These are phyloP conservation scores for Aspergillus terreus DNA, from an alignment of 2,329 filamentous ascomycete genomes.

Conservation along the genomic window DNA sequence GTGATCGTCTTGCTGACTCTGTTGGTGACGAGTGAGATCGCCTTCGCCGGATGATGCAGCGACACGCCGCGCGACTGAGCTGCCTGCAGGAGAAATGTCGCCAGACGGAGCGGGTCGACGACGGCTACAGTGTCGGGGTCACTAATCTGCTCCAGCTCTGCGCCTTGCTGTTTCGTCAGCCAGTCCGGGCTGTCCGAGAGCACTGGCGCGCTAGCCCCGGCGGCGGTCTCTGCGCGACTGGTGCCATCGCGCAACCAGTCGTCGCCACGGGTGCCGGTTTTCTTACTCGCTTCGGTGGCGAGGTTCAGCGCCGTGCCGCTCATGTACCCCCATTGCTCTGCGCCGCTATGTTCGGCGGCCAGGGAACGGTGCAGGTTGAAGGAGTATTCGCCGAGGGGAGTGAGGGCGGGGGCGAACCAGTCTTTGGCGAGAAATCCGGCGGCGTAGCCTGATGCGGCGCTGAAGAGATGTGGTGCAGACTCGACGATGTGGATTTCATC, in stretches of 20 bases:
- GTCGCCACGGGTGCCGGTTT: constrained; percentile 47
- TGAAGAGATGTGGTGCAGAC: constrained; percentile 59
- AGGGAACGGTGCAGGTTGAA: constrained; percentile 66
- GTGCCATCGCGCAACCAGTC: constrained; percentile 66
- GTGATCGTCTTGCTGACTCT: constrained; percentile 45
- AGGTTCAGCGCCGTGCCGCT: constrained; percentile 59
- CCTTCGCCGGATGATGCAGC: constrained; percentile 62
- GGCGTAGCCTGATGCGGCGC: constrained; percentile 69
- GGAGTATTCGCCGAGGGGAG: constrained; percentile 61
- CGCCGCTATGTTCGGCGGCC: constrained; percentile 57
- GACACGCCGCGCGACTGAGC: constrained; percentile 60
- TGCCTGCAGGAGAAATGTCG: constrained; percentile 59
- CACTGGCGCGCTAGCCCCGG: constrained; percentile 32
- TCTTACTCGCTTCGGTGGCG: constrained; percentile 33
- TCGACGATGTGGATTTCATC: constrained; percentile 57
- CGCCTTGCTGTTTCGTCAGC: constrained; percentile 55
- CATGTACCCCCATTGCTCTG: constrained; percentile 57
- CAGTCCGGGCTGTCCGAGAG: constrained; percentile 50
- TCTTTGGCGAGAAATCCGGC: constrained; percentile 71
- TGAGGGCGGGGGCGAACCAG: constrained; percentile 62
- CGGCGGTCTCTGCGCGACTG: constrained; percentile 56
- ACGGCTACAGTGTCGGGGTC: constrained; percentile 60
- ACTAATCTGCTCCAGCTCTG: constrained; percentile 59
- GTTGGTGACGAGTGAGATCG: constrained; percentile 52
- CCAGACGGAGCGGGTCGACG: constrained; percentile 65